Evolutionary conservation across 192 early-diverging fungal genomes (phyloP), one percentile per base, ranked within the genome.

Genomic region (Gonapodya prolifera): DNA sequence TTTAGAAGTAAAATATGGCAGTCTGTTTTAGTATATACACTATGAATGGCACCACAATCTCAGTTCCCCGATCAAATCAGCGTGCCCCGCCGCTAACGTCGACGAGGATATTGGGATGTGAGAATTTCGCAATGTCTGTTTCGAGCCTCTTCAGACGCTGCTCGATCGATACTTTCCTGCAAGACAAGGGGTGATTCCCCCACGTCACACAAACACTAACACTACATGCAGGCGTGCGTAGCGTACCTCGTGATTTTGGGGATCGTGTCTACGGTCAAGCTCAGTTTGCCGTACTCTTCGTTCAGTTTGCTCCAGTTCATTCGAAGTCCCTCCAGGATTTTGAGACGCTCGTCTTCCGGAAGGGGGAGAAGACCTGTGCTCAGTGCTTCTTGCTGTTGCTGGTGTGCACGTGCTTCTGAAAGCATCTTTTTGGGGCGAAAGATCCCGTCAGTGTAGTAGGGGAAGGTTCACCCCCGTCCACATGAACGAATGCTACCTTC

Each of bases 101-200:
- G 45, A 61, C 45, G 45, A 61, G 45, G 73, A 88, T 88, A 71
- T 84, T 86, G 1, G 85, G 77, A 74, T 87, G 82, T 32, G 87
- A 86, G 81, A 88, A 88, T 75, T 83, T 84, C 30, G 81, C 80
- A 79, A 88, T 88, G 75, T 85, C 81, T 35, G 77, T 80, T 76
- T 88, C 87, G n/a, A 85, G 82, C n/a, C 83, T 78, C 77, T 86
- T 87, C 71, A 88, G 82, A 69, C 86, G 87, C 77, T 88, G 85
- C 76, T 88, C 87, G 85, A 88, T 86, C 36, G 85, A 85, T 8
- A 88, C 87, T 82, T 88, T 88, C 75, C 87, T 87, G 79, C 34
- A 69, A 16, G 23, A n/a, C 35, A 69, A 77, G 2, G 18, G 70
- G 28, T 33, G 1, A 33, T 32, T 33, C 17, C 73, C 28, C 18